These are phyloP conservation scores for Amaranthus cruentus DNA, from an alignment of 148 eudicot genomes.

Conservation along the genomic window DNA sequence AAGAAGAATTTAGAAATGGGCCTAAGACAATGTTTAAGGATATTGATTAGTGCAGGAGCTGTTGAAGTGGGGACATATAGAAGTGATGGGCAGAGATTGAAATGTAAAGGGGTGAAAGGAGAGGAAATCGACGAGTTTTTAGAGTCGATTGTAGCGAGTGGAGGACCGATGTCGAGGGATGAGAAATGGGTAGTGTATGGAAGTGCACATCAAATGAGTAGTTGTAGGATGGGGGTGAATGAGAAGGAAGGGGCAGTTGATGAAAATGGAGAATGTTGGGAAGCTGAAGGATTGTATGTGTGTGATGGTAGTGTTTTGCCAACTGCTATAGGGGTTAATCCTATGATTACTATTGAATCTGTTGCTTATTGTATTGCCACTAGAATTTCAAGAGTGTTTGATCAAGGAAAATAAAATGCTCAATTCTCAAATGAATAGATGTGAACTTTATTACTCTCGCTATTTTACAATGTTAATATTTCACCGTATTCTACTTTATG, in stretches of 20 bases:
- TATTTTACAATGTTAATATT: too few relatives aligned
- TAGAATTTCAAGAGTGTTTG: slow-evolving; percentile 38
- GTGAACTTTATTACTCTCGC: too few relatives aligned
- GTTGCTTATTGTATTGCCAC: slow-evolving; percentile 74
- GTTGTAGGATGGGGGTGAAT: slow-evolving; percentile 69
- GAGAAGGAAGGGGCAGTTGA: slow-evolving; percentile 68
- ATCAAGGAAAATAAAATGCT: slow-evolving; percentile 19
- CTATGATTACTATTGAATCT: slow-evolving; percentile 78
- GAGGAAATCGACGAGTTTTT: slow-evolving; percentile 64
- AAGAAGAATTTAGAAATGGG: slow-evolving; percentile 50
- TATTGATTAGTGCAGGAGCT: slow-evolving; percentile 68
- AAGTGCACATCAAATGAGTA: slow-evolving; percentile 87
- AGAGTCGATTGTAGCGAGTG: slow-evolving; percentile 44
- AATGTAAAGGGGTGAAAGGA: slow-evolving; percentile 41
- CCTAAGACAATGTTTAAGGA: slow-evolving; percentile 50
- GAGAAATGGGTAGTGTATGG: slow-evolving; percentile 57
- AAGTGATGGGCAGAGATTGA: slow-evolving; percentile 69
- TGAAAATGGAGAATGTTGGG: slow-evolving; percentile 82
- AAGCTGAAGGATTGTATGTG: slow-evolving; percentile 66
- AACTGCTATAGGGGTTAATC: slow-evolving; percentile 75
- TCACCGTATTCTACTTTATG: too few relatives aligned
- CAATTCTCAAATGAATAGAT: too few relatives aligned
- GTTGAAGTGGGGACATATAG: slow-evolving; percentile 73
- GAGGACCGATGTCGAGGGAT: slow-evolving; percentile 48
- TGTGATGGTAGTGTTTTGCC: slow-evolving; percentile 83